Percentiles rank a stretch among this genome's conserved stretches.
These are phyloP conservation scores for Cordyceps pruinosa DNA, from an alignment of 2,329 filamentous ascomycete species.

Conservation along the genomic window DNA sequence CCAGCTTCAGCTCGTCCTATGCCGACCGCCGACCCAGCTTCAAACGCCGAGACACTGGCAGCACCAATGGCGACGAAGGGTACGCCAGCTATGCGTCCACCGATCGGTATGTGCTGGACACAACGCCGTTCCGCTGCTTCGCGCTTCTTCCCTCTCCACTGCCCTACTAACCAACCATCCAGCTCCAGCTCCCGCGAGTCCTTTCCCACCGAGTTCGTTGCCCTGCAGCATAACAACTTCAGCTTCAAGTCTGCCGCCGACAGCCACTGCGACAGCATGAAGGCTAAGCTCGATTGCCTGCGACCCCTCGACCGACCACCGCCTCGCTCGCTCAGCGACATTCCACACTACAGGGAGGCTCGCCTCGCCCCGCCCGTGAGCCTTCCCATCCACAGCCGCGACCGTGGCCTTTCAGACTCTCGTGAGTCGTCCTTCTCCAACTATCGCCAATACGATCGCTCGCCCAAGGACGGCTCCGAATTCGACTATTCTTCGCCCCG, in stretches of 20 bases:
- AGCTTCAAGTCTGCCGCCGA: constrained; percentile 40
- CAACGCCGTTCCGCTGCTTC: constrained; percentile 5
- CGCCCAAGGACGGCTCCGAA: constrained; percentile 38
- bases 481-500: constrained; percentile 43
- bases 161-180: background rate
- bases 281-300: constrained; percentile 48
- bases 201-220: constrained; percentile 33
- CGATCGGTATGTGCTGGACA: constrained; percentile 25
- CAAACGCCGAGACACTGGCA: constrained; percentile 25
- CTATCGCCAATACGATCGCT: constrained; percentile 38
- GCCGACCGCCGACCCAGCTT: constrained; percentile 29
- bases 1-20: constrained; percentile 31
- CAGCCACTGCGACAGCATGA: constrained; percentile 43
- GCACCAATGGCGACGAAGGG: constrained; percentile 32
- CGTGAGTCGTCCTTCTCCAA: constrained; percentile 40
- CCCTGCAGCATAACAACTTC: constrained; percentile 43
- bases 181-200: constrained; percentile 37
- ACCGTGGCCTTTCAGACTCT: constrained; percentile 33
- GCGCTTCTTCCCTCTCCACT: constrained; percentile 15
- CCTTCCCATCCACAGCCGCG: constrained; percentile 31
- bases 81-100: constrained; percentile 37
- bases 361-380: constrained; percentile 29
- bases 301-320: constrained; percentile 40
- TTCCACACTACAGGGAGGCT: constrained; percentile 32
- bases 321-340: constrained; percentile 36